Percentiles rank a stretch among this genome's conserved stretches.
phyloP scores from a whole-genome alignment of 1,139 yeast species.

The Saccharomyces uvarum region DNA sequence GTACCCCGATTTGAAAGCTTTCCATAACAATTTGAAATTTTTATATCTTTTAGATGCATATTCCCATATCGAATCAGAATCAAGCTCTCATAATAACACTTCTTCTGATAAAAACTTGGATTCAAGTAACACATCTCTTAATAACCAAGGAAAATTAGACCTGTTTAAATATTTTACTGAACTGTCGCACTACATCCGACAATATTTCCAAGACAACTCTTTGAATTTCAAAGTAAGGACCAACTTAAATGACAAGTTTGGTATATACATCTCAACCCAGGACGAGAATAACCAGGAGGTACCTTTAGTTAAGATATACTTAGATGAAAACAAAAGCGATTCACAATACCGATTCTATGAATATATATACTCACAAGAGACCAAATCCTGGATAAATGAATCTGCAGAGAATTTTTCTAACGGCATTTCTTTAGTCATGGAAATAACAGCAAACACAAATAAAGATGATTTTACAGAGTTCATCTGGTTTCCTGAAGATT shows the following conservation, averaged over 20 bases:
- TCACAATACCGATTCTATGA: constrained; percentile 24
- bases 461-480: constrained; percentile 1
- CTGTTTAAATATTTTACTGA: constrained; percentile 31
- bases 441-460: constrained; percentile 12
- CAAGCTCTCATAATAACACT: constrained; percentile 9
- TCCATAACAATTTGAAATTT: constrained; percentile 29
- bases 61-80: constrained; percentile 26
- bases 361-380: constrained; percentile 20
- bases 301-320: constrained; percentile 19
- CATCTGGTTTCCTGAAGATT: constrained; percentile 24
- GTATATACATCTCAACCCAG: constrained; percentile 20
- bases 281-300: constrained; percentile 1
- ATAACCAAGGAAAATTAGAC: constrained; percentile 22
- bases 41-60: constrained; percentile 27
- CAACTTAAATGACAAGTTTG: constrained; percentile 26
- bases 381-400: constrained; percentile 27
- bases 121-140: constrained; percentile 2
- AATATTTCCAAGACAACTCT: constrained; percentile 17
- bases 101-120: constrained; percentile 3
- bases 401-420: constrained; percentile 22
- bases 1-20: constrained; percentile 26
- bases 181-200: constrained; percentile 18
- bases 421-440: constrained; percentile 25
- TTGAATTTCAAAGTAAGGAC: constrained; percentile 17
- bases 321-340: constrained; percentile 18